Percentiles rank a stretch among this genome's conserved stretches.
These are phyloP conservation scores for Penicillium alfredii DNA, from an alignment of 495 filamentous ascomycete species.

Conservation along the genomic window DNA sequence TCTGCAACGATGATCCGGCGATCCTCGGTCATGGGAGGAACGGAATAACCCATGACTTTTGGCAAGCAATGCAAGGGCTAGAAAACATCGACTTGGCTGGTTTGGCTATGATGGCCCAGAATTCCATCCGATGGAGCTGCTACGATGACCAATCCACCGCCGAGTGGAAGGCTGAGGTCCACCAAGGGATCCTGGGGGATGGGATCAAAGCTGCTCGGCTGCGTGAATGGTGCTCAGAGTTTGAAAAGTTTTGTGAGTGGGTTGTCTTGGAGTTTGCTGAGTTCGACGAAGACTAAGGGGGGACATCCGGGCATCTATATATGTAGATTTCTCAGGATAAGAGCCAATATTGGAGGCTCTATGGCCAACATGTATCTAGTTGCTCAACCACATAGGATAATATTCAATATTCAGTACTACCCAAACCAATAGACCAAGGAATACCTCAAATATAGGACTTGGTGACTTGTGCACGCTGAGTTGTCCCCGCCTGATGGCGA, in stretches of 20 bases:
- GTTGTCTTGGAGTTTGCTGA: conserved; percentile 74
- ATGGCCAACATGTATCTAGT: no score
- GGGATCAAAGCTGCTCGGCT: conserved; percentile 66
- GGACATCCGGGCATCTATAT: neutral
- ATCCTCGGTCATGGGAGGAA: conserved; percentile 71
- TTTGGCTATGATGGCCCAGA: conserved; percentile 81
- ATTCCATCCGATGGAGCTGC: conserved; percentile 82
- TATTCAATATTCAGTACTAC: no score
- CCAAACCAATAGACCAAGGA: no score
- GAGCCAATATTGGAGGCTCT: no score
- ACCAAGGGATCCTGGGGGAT: conserved; percentile 65
- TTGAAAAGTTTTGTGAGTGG: conserved; percentile 92
- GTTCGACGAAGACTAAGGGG: conserved; percentile 39
- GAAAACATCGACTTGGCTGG: conserved; percentile 68
- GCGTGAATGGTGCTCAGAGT: conserved; percentile 69
- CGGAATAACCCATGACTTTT: conserved; percentile 83
- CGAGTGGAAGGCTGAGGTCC: conserved; percentile 65
- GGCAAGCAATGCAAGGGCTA: conserved; percentile 82
- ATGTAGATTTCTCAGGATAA: no score
- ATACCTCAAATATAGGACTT: no score
- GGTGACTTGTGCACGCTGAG: no score
- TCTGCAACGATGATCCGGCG: conserved; percentile 83
- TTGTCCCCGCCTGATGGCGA: no score
- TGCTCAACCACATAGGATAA: no score
- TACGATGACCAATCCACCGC: conserved; percentile 70